These are phyloP conservation scores for Panaeolus papilionaceus DNA, from an alignment of 768 basidiomycete genomes.

Conservation along the genomic window DNA sequence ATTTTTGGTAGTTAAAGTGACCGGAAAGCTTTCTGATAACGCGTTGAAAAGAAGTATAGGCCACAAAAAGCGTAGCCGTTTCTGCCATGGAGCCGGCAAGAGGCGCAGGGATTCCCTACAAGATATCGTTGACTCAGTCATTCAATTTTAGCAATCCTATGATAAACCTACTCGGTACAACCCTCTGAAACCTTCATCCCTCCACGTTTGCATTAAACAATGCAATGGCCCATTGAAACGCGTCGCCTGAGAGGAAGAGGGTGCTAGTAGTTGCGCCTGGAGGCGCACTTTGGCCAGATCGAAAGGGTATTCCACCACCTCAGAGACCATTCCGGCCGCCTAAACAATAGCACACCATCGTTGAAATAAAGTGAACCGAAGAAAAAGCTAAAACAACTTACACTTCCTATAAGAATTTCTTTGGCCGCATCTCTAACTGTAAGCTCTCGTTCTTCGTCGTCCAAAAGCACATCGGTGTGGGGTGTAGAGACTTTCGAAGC, in stretches of 20 bases:
- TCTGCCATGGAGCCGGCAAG: constrained; percentile 92
- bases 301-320: constrained; percentile 91
- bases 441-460: constrained; percentile 23
- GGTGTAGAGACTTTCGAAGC: constrained; percentile 1
- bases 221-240: constrained; percentile 89
- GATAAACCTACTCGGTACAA: constrained; percentile 77
- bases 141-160: constrained; percentile 14
- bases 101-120: constrained; percentile 88
- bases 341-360: constrained; percentile 31
- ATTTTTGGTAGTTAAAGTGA: neutral
- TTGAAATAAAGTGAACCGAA: neutral
- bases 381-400: constrained; percentile 35
- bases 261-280: constrained; percentile 86
- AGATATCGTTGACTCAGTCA: neutral
- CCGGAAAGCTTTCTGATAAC: constrained; percentile 50
- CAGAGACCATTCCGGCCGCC: constrained; percentile 86
- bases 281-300: constrained; percentile 95
- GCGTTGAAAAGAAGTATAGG: constrained; percentile 81
- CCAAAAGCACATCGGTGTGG: constrained; percentile 12
- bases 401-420: constrained; percentile 65
- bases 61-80: constrained; percentile 87
- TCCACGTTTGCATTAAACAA: constrained; percentile 83
- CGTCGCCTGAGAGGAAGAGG: constrained; percentile 43
- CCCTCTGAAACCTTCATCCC: constrained; percentile 81
- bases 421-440: constrained; percentile 40